A percentile compares a stretch with the other conserved stretches of the same genome.
Conservation (phyloP, 257 asterid genomes). For the Solanum rostratum region DNA sequence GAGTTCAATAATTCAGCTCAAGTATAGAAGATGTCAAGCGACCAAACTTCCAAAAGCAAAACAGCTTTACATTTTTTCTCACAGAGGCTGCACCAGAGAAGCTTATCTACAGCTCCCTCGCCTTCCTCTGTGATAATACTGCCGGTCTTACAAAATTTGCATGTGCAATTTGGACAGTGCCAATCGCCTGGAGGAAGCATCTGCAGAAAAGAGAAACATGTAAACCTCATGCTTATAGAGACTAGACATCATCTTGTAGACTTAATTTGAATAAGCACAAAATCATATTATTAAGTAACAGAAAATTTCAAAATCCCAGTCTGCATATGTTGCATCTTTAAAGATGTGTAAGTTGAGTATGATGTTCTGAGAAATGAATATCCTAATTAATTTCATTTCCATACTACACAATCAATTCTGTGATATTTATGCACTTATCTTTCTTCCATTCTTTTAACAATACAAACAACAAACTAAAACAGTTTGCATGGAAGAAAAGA, state of each 20-base stretch:
- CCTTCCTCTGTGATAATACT: constrained; percentile 24
- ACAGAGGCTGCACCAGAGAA: constrained; percentile 52
- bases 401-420: background rate
- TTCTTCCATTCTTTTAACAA: background rate
- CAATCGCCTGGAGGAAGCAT: constrained; percentile 84
- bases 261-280: background rate
- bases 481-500: background rate
- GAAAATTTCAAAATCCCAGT: background rate
- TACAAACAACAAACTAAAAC: background rate
- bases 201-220: constrained; percentile 29
- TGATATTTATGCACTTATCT: background rate
- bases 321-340: background rate
- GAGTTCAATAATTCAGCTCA: constrained; percentile 7
- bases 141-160: constrained; percentile 68
- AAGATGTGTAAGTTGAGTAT: background rate
- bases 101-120: constrained; percentile 26
- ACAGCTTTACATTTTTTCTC: constrained; percentile 62
- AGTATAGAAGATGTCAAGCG: background rate
- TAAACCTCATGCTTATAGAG: background rate
- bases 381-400: background rate
- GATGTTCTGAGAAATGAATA: background rate
- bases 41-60: constrained; percentile 5
- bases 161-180: constrained; percentile 83
- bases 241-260: background rate
- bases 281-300: background rate